Evolutionary conservation across 208 protist species (phyloP).

Genomic region (Plasmodiophora brassicae): DNA sequence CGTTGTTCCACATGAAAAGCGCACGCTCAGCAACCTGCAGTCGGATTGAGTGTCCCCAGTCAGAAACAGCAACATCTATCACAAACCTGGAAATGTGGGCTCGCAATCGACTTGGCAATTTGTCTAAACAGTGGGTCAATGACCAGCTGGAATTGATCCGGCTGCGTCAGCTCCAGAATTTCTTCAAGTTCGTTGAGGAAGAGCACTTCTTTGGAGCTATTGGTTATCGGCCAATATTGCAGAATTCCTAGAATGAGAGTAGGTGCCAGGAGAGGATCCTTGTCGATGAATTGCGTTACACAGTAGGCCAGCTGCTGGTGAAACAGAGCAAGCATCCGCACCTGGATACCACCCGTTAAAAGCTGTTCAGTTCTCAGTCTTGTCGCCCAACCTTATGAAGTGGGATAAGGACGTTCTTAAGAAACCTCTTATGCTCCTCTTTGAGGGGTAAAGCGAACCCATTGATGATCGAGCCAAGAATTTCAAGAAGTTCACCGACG

Average conservation of each 20-base stretch:
- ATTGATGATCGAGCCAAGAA: conserved; percentile 64
- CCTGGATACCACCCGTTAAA: background rate
- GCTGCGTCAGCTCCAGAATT: conserved; percentile 54
- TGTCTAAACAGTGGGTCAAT: conserved; percentile 49
- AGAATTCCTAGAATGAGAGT: conserved; percentile 52
- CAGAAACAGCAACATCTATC: background rate
- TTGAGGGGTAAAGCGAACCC: conserved; percentile 67
- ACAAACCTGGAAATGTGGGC: conserved; percentile 62
- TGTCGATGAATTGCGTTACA: conserved; percentile 64
- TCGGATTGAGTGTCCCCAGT: background rate
- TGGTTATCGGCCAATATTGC: conserved; percentile 54
- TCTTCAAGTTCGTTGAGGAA: conserved; percentile 66
- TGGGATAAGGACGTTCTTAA: conserved; percentile 52
- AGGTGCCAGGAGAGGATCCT: conserved; percentile 54
- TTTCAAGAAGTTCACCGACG: conserved; percentile 65
- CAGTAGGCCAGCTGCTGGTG: conserved; percentile 64
- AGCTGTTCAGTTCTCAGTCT: background rate
- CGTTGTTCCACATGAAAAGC: conserved; percentile 62
- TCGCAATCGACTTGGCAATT: conserved; percentile 53
- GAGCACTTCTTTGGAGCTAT: conserved; percentile 57
- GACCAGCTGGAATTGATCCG: conserved; percentile 47
- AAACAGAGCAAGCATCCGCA: conserved; percentile 33
- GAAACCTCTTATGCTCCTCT: conserved; percentile 60
- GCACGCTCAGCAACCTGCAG: conserved; percentile 60
- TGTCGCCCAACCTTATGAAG: conserved; percentile 52